phyloP scores from a whole-genome alignment of 768 basidiomycete genomes.

The Boletus fagicola region DNA sequence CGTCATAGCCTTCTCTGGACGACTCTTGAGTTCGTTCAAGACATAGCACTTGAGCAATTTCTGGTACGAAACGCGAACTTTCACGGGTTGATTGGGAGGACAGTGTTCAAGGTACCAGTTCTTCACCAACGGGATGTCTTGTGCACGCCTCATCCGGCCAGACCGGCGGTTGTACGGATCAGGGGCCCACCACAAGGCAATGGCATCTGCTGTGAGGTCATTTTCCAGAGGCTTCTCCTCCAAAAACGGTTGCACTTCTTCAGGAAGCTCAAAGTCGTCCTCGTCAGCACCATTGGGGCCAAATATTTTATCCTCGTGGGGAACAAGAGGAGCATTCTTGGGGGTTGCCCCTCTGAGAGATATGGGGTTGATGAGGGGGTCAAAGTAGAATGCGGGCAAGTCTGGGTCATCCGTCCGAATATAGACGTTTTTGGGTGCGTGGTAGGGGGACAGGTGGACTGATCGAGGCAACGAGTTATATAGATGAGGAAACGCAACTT shows the following conservation, averaged over 20 bases:
- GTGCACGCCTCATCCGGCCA: constrained; percentile 89
- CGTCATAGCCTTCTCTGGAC: constrained; percentile 93
- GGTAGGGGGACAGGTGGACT: constrained; percentile 89
- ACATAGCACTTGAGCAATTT: constrained; percentile 96
- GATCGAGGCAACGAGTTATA: constrained; percentile 98
- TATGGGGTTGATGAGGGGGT: constrained; percentile 97
- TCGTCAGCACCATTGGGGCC: constrained; percentile 84
- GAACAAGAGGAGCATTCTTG: constrained; percentile 77
- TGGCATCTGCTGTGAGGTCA: constrained; percentile 92
- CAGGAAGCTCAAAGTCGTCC: constrained; percentile 85
- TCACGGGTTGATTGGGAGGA: constrained; percentile 92
- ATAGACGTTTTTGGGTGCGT: constrained; percentile 95
- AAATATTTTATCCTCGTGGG: constrained; percentile 92
- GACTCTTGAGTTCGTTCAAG: constrained; percentile 86
- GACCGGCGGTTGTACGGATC: constrained; percentile 93
- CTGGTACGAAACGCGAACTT: constrained; percentile 98
- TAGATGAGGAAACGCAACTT: constrained; percentile 97
- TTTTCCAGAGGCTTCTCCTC: constrained; percentile 77
- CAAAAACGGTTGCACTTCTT: constrained; percentile 76
- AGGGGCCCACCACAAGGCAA: constrained; percentile 98
- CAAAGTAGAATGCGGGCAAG: constrained; percentile 98
- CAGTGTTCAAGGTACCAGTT: constrained; percentile 99
- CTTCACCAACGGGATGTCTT: constrained; percentile 95
- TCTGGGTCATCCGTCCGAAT: constrained; percentile 99
- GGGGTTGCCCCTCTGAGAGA: constrained; percentile 83